Base-by-base conservation (phyloP, 2,329 filamentous ascomycete species). In the Tolypocladium guangdongense region DNA sequence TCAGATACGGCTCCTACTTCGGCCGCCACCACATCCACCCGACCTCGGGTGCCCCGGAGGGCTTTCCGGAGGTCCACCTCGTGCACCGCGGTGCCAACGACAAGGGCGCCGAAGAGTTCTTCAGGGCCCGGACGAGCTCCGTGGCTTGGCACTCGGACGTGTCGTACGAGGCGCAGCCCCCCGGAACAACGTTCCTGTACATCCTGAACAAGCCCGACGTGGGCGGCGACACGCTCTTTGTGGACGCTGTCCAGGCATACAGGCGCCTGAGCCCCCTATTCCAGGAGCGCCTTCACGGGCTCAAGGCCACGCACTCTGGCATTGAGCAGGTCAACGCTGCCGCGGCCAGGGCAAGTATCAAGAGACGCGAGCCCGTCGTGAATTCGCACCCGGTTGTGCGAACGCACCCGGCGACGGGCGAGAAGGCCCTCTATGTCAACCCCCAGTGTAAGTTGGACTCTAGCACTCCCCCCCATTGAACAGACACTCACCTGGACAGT, bases 71-170 rank as follows among this genome's bases (percentile, higher is more conserved):
- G 66, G 71, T 93, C 18, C 88, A 92, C 63, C 79, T 93, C 2
- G 88, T 92, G 1, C 87, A 92, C 69, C 81, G 88, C 39, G 82
- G 82, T 22, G 84, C 70, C 20, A 66, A 67, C 30, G 71, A 74
- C 57, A 62, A 58, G 32, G 81, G 49, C 73, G 81, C 55, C 22
- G 71, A 78, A 22, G 74, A 79, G 49, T 87, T 86, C 68, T 84
- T 90, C 59, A 61, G 67, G 54, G 80, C 81, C 48, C 80, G 87
- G 24, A 91, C 87, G 4, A 92, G 85, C 69, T 88, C 85, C 1
- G 83, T 95, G 1, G 88, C 88, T 8, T 96, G 90, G 90, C 90
- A 96, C 71, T 88, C 84, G 0, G 90, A 96, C 60, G 85, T 95
- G 1, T 88, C 87, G 0, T 96, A 95, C 65, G 91, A 96, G 73